Percentiles rank a stretch among this genome's conserved stretches.
Conservation (phyloP, 1,284 basidiomycete species). For the Paramarasmius palmivorus region DNA sequence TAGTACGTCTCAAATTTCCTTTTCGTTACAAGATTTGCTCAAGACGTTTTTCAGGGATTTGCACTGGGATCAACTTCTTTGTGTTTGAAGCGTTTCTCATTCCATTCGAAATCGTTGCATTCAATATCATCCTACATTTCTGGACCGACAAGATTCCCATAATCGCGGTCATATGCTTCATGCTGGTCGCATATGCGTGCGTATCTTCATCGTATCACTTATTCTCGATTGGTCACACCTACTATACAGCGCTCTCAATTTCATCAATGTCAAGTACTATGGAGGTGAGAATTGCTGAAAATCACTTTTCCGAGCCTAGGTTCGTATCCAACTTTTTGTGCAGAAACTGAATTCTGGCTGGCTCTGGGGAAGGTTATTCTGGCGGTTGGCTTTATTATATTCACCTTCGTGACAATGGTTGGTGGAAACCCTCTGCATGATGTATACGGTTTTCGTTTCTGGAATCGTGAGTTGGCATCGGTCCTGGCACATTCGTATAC, state of each 20-base stretch:
- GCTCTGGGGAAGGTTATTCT: constrained; percentile 55
- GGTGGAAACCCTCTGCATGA: constrained; percentile 66
- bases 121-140: constrained; percentile 44
- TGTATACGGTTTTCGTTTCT: constrained; percentile 59
- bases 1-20: constrained; percentile 14
- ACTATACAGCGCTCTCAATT: constrained; percentile 36
- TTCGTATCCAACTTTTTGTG: background rate
- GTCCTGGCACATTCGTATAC: too few relatives aligned
- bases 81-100: constrained; percentile 42
- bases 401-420: constrained; percentile 63
- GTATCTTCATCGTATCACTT: constrained; percentile 11
- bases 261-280: constrained; percentile 46
- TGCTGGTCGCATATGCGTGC: constrained; percentile 41
- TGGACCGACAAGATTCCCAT: constrained; percentile 50
- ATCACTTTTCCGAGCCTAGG: background rate
- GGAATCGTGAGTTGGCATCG: constrained; percentile 39
- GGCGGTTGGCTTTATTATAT: constrained; percentile 56
- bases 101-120: constrained; percentile 46
- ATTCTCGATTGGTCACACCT: background rate
- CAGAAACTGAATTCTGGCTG: constrained; percentile 62
- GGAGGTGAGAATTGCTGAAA: constrained; percentile 43
- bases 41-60: constrained; percentile 29
- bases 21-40: too few relatives aligned
- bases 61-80: constrained; percentile 47
- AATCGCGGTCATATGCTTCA: constrained; percentile 39